Conservation (phyloP, 2,329 filamentous ascomycete genomes). For the Epichloe bromicola region DNA sequence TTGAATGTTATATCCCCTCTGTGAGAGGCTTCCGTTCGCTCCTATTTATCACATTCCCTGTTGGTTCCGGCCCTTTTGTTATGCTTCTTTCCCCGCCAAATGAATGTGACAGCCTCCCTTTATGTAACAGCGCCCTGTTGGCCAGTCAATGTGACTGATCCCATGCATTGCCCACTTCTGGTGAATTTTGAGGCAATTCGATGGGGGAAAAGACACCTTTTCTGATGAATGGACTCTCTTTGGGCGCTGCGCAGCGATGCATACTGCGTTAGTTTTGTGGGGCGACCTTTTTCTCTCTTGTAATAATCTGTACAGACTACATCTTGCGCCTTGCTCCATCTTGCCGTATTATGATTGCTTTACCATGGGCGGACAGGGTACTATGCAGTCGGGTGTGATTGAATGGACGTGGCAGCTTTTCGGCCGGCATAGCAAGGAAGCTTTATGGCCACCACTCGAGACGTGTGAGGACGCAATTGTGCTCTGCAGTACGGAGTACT, state of each 20-base stretch:
- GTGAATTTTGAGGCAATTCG: not conserved
- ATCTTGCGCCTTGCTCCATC: not conserved
- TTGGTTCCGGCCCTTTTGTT: not conserved
- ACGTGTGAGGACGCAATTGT: not conserved
- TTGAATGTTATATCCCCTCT: not conserved
- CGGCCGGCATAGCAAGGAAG: too few relatives aligned
- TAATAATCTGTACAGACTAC: not conserved
- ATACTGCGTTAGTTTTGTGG: not conserved
- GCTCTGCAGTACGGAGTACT: not conserved
- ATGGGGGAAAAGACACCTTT: not conserved
- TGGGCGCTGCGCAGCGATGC: not conserved
- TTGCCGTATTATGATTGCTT: not conserved
- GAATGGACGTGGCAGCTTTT: not conserved
- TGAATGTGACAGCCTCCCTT: not conserved
- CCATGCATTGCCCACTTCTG: not conserved
- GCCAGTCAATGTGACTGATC: conserved; percentile 2
- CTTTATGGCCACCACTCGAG: not conserved
- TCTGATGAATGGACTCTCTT: not conserved
- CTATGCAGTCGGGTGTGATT: not conserved
- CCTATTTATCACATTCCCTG: not conserved
- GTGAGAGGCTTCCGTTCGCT: not conserved
- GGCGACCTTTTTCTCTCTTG: not conserved
- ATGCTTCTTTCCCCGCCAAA: not conserved
- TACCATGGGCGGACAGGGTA: not conserved
- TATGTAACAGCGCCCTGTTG: not conserved